phyloP scores from a whole-genome alignment of 2,329 filamentous ascomycete genomes.

The Phyllosticta citrichinensis region DNA sequence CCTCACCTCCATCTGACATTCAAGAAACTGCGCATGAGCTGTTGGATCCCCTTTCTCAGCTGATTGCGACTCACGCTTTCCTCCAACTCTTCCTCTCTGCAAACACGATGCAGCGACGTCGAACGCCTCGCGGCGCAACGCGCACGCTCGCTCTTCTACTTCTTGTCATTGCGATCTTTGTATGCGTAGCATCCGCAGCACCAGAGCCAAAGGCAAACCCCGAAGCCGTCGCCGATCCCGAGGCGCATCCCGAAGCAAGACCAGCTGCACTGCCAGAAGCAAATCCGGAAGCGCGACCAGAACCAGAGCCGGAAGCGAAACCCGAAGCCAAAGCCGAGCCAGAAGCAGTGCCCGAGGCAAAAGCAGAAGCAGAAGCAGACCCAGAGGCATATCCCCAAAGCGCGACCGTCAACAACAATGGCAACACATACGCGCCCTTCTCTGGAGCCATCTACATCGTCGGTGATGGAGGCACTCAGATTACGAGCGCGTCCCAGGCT shows the following conservation, averaged over 20 bases:
- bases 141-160: not conserved
- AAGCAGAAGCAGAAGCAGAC: not conserved
- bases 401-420: not conserved
- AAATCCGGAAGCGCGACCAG: not conserved
- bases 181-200: not conserved
- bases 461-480: slow-evolving; percentile 14
- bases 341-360: not conserved
- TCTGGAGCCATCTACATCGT: slow-evolving; percentile 29
- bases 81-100: not conserved
- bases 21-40: not conserved
- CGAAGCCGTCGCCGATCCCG: not conserved
- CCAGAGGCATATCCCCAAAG: not conserved
- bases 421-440: slow-evolving; percentile 26
- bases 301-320: not conserved
- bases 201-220: not conserved
- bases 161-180: not conserved
- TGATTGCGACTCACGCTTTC: not conserved
- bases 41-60: not conserved
- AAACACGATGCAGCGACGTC: not conserved
- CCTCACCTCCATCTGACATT: slow-evolving; percentile 1
- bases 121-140: not conserved
- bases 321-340: too few species aligned
- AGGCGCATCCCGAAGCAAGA: not conserved
- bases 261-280: not conserved
- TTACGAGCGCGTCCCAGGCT: slow-evolving; percentile 23